Evolutionary conservation across 306 rosid genomes (phyloP).

Genomic region (Castanea sativa): DNA sequence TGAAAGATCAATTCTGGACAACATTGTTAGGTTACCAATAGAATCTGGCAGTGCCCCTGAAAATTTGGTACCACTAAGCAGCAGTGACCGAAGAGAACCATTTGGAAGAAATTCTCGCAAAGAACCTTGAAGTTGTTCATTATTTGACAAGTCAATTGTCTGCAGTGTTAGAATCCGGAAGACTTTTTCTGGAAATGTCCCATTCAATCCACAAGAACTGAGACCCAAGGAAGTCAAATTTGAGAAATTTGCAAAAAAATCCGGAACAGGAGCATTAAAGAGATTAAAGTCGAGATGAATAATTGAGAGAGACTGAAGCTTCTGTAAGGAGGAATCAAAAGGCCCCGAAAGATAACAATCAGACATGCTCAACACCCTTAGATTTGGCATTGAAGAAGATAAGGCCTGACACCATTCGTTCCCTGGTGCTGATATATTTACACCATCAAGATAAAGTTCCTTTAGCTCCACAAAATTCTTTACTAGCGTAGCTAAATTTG

Average conservation of each 20-base stretch:
- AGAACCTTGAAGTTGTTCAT: conserved; percentile 19
- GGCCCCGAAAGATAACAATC: conserved; percentile 27
- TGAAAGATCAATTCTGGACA: conserved; percentile 30
- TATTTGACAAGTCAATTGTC: conserved; percentile 25
- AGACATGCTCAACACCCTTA: conserved; percentile 28
- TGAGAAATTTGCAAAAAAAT: conserved; percentile 19
- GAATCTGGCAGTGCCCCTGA: conserved; percentile 28
- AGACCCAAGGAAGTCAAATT: conserved; percentile 19
- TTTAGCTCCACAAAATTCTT: conserved; percentile 24
- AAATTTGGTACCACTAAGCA: conserved; percentile 20
- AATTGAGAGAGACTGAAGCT: conserved; percentile 16
- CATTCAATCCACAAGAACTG: conserved; percentile 4
- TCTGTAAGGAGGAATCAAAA: conserved; percentile 3
- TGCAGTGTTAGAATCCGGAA: conserved; percentile 25
- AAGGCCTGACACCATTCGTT: conserved; percentile 40
- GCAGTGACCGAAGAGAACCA: conserved; percentile 1
- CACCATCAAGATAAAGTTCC: conserved; percentile 45
- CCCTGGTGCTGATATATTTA: conserved; percentile 30
- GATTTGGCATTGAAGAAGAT: background rate
- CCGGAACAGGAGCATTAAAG: conserved; percentile 22
- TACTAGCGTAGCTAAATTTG: conserved; percentile 11
- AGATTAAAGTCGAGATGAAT: conserved; percentile 24
- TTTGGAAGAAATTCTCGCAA: conserved; percentile 30
- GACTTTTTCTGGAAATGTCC: conserved; percentile 29
- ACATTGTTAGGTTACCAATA: conserved; percentile 16